These are phyloP conservation scores for Gigaspora rosea DNA, from an alignment of 192 early-diverging fungal species.

Conservation along the genomic window DNA sequence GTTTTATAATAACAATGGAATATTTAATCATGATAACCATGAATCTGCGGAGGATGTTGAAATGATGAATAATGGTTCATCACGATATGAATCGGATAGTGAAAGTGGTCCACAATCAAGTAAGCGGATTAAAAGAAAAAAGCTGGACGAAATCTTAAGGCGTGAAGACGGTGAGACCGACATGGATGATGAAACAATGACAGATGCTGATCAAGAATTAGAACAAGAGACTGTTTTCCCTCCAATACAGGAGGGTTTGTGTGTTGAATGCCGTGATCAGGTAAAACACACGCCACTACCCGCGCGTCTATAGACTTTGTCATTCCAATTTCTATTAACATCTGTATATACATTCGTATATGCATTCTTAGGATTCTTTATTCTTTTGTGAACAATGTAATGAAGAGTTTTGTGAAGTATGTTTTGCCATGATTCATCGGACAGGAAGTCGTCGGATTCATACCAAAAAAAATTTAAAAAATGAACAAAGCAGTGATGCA, in stretches of 20 bases:
- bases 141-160: constrained; percentile 41
- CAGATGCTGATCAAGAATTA: neutral
- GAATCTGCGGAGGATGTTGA: too few relatives aligned
- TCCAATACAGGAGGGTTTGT: constrained; percentile 69
- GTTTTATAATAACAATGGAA: too few relatives aligned
- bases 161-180: constrained; percentile 42
- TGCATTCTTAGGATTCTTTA: constrained; percentile 44
- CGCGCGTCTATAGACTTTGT: too few relatives aligned
- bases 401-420: constrained; percentile 92
- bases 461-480: constrained; percentile 31
- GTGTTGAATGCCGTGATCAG: constrained; percentile 89
- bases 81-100: too few relatives aligned
- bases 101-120: neutral
- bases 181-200: constrained; percentile 31
- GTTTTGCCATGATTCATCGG: constrained; percentile 82
- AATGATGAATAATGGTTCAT: too few relatives aligned
- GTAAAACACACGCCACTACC: constrained; percentile 36
- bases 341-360: constrained; percentile 6
- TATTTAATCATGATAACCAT: too few relatives aligned
- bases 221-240: constrained; percentile 37
- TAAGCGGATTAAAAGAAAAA: neutral
- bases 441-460: constrained; percentile 72
- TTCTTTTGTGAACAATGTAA: constrained; percentile 80
- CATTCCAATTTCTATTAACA: neutral
- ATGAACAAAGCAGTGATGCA: too few relatives aligned